Conservation (phyloP, 1,284 basidiomycete species). For the Leccinum subspadiceum region DNA sequence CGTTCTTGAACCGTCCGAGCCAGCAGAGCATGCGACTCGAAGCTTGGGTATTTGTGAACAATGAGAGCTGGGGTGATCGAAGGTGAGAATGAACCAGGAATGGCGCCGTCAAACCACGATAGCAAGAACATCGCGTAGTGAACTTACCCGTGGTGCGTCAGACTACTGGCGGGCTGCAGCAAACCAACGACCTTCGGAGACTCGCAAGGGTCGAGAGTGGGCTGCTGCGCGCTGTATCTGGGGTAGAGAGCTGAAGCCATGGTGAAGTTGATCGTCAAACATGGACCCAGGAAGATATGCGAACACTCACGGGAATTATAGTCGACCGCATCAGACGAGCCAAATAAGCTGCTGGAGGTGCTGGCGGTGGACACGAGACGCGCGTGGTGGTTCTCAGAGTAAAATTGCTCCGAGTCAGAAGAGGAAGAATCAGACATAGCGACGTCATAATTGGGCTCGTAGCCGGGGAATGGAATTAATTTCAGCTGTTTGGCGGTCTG, state of each 20-base stretch:
- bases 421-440: constrained; percentile 59
- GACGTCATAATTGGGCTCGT: constrained; percentile 58
- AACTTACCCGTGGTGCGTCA: constrained; percentile 42
- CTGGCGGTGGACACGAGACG: constrained; percentile 67
- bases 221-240: constrained; percentile 60
- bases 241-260: constrained; percentile 52
- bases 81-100: constrained; percentile 10
- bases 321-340: constrained; percentile 38
- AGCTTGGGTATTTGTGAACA: constrained; percentile 80
- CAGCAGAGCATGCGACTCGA: constrained; percentile 61
- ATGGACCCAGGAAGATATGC: neutral
- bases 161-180: constrained; percentile 61
- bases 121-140: constrained; percentile 20
- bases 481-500: constrained; percentile 68
- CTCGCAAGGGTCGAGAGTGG: constrained; percentile 46
- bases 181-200: constrained; percentile 52
- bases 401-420: constrained; percentile 54
- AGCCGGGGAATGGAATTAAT: constrained; percentile 68
- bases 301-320: constrained; percentile 37
- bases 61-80: constrained; percentile 43
- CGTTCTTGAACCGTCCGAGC: constrained; percentile 59
- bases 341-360: constrained; percentile 47
- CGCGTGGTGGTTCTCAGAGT: constrained; percentile 49
- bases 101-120: constrained; percentile 14
- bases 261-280: constrained; percentile 2